Evolutionary conservation across 768 basidiomycete species (phyloP), one percentile per base, ranked within the genome.

Genomic region (Termitomyces titanicus): DNA sequence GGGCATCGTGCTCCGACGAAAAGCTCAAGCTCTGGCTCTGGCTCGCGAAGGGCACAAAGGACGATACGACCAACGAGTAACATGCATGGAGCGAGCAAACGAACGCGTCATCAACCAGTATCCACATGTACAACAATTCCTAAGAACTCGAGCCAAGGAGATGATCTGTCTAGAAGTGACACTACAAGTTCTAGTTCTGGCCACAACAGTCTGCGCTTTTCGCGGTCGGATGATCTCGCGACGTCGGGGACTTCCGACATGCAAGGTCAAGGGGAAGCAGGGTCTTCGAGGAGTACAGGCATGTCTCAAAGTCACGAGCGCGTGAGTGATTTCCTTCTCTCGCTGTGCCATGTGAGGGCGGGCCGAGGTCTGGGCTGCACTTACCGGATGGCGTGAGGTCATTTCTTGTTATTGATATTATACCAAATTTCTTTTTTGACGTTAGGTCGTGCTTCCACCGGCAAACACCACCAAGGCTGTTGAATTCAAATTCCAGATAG

Each of bases 401-500:
- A 55, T 60, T 27, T 29, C 25, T 20, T 43, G 37, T 37, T 51
- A 39, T 35, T 58, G 47, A 55, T 53, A 31, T 50, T 29, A 52
- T 9, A 43, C 17, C 49, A 27, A 15, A 25, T 55, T 44, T 42
- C 29, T 29, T 35, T 51, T 44, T 25, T 51, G 38, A 24, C 42
- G 43, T 52, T 54, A 61, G 59, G 49, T 20, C 42, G 47, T 37
- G 29, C 54, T 58, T 56, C 53, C 63, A 42, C 63, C 65, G 56
- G 58, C 61, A 63, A 70, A 65, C 63, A 63, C 72, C 54, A 82
- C 80, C 49, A 74, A 74, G 59, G 76, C 80, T 53, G 67, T 73
- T 39, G 81, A 70, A 61, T 84, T 84, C 71, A 76, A 73, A 49
- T 84, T 85, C 63, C 74, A 73, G 18, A 65, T 79, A 9, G 80